Conservation (phyloP, 78 protist species). For the Cavenderia fasciculata region DNA sequence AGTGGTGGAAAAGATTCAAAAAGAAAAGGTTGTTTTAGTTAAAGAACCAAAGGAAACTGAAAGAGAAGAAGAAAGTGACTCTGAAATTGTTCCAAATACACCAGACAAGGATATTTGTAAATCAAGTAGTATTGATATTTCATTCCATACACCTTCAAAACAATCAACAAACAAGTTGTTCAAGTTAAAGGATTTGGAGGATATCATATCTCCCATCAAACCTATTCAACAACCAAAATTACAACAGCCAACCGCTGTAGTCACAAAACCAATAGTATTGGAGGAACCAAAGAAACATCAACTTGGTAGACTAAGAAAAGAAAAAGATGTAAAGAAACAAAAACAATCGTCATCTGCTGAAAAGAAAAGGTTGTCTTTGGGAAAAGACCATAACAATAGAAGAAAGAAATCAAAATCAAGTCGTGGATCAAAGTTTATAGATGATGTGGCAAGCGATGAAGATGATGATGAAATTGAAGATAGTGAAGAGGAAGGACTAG, state of each 20-base stretch:
- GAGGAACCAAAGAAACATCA: background rate
- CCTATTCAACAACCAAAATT: background rate
- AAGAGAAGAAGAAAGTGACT: background rate
- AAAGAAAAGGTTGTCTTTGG: background rate
- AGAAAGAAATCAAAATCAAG: background rate
- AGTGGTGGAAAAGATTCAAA: too few species aligned
- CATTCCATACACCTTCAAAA: background rate
- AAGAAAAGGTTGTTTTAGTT: background rate
- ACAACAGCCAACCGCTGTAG: background rate
- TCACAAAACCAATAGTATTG: background rate
- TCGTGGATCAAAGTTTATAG: constrained; percentile 1
- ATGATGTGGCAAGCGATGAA: background rate
- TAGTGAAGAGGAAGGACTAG: background rate
- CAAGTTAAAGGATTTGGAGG: too few species aligned
- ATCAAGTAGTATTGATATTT: background rate
- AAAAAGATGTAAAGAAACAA: background rate
- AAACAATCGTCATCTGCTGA: background rate
- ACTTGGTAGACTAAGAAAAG: background rate
- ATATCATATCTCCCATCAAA: background rate
- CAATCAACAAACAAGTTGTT: background rate
- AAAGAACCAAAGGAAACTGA: background rate
- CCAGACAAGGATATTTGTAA: background rate
- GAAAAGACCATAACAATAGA: background rate
- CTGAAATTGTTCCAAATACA: background rate
- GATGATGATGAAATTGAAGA: background rate